Base-by-base conservation (phyloP, 371 early-diverging fungal genomes). In the Rhizopus delemar region DNA sequence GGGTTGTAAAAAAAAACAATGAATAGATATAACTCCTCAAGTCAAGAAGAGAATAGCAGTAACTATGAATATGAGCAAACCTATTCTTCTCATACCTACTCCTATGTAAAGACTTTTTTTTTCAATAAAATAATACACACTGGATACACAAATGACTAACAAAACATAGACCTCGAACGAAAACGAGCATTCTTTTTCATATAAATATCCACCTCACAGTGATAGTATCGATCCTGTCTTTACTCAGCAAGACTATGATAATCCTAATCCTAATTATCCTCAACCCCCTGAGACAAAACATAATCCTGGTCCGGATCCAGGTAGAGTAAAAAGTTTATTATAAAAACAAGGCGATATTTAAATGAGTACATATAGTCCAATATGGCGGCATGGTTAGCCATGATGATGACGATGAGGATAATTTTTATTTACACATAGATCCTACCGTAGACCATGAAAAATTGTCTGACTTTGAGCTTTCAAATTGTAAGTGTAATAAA, bases 401-500 rank as follows among this genome's bases (percentile, higher is more conserved):
- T 33, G 60, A 63, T 34, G 13, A 13, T n/a, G 43, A 43, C 12
- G 43, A 43, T n/a, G 43, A 56, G n/a, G 68, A 59, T 12, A 63
- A 59, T 16, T 66, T 71, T 39, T 65, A 61, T 35, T 49, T 76
- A 43, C 74, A 77, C 39, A 74, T 76, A 8, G 68, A 77, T 49
- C 74, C 78, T 43, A 53, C 62, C 8, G 58, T 69, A 15, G 46
- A 63, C 8, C 46, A 69, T 29, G 54, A 63, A 4, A 61, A 68
- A 11, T 50, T 57, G 2, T 55, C 68, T 5, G 54, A 80, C 45
- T 85, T 86, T 57, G 70, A 82, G 43, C 73, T 90, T 12, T 92
- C 92, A 7, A 87, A 90, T 62, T 91, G 90, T 73, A 83, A 78
- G 69, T 53, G 35, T 28, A 32, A 13, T 28, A 6, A 16, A 6